Evolutionary conservation across 1,139 yeast species (phyloP), one percentile per base, ranked within the genome.

Genomic region (Insectozyma bohioensis): DNA sequence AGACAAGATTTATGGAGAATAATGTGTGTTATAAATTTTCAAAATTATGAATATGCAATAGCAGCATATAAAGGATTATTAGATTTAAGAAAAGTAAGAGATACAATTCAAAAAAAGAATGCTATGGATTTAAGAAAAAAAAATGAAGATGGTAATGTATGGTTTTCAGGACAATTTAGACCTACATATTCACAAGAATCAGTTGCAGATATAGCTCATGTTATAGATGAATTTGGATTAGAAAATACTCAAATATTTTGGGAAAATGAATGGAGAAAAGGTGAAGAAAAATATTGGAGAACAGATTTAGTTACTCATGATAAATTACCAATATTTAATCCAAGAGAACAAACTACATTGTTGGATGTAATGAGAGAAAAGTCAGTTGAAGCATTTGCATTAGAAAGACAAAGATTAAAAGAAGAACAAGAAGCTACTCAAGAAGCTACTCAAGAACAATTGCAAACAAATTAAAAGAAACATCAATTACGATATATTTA

Each of bases 171-270:
- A 30, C 95, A 85, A 58, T 90, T 73, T 63, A 76, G 97, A 52
- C 97, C 97, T 18, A 81, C 94, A 0, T 85, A 82, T 58, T 70
- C 95, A 8, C 95, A 87, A 58, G 97, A 90, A 58, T 86, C 97
- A 1, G 88, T 87, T 15, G 88, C 96, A 1, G 97, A 90, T 58
- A 64, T 90, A 46, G 69, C 82, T 21, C 80, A 80, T 48, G 81
- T 86, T 34, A 63, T 80, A 38, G 85, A 80, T 43, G 80, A 83
- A 49, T 69, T 81, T 49, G 67, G 67, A 36, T 60, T 75, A 46
- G 63, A 59, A 32, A 51, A 56, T 36, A 72, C 83, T 20, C 70
- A 63, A 37, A 65, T 87, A 28, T 71, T 67, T 47, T 88, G 97
- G 97, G 96, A 86, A 48, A 78, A 78, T 48, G 67, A 77, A 37